These are phyloP conservation scores for Fraxinus greggii DNA, from an alignment of 305 asterid genomes.

Conservation along the genomic window DNA sequence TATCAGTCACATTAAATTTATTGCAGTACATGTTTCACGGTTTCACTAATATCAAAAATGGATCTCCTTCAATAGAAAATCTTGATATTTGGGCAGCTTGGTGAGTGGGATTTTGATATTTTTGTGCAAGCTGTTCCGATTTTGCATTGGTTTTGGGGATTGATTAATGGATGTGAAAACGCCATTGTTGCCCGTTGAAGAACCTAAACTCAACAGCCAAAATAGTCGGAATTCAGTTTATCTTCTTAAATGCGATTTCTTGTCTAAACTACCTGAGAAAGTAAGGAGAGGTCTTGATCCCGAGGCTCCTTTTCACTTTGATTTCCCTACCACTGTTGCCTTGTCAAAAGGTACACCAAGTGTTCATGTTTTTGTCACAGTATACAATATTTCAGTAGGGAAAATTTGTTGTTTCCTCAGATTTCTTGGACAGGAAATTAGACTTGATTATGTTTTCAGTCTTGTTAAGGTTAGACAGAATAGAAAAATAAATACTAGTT, in stretches of 20 bases:
- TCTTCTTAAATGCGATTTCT: slow-evolving; percentile 52
- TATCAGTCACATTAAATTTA: neutral
- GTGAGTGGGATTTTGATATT: neutral
- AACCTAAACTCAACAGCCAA: slow-evolving; percentile 4
- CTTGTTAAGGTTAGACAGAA: neutral
- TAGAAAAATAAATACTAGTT: neutral
- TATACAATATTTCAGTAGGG: neutral
- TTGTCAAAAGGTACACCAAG: slow-evolving; percentile 46
- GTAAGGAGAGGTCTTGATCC: slow-evolving; percentile 56
- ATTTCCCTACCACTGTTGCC: slow-evolving; percentile 41
- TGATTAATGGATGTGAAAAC: slow-evolving; percentile 42
- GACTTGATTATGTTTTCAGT: neutral
- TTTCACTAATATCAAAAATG: neutral
- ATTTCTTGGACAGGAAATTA: neutral
- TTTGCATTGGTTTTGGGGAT: neutral
- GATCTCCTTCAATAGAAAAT: neutral
- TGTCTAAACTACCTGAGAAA: slow-evolving; percentile 66
- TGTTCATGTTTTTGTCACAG: neutral
- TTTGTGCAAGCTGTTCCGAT: neutral
- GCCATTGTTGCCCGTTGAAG: slow-evolving; percentile 42
- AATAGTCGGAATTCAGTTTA: slow-evolving; percentile 29
- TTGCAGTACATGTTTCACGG: neutral
- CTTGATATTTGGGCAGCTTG: neutral
- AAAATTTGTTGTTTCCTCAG: neutral
- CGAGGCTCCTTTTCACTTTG: slow-evolving; percentile 45